Evolutionary conservation across 1,139 yeast species (phyloP).

Genomic region (Taphrina flavorubra): DNA sequence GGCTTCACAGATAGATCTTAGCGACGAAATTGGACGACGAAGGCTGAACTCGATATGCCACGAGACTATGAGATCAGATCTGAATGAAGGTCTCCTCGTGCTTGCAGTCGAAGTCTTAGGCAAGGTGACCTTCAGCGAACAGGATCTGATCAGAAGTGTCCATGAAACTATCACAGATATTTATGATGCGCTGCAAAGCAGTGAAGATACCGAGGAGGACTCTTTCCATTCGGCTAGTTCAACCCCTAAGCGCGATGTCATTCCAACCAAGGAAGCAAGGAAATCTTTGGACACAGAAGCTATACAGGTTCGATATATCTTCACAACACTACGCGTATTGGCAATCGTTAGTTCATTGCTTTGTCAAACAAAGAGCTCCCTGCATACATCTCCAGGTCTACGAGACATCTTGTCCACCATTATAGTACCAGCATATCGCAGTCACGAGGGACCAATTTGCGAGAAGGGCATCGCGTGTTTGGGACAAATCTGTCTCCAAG

Average conservation of each 20-base stretch:
- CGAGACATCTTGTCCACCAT: constrained; percentile 75
- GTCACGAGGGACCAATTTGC: constrained; percentile 65
- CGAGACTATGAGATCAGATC: constrained; percentile 50
- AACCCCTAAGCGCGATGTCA: constrained; percentile 48
- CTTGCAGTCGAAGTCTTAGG: constrained; percentile 69
- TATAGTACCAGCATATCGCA: constrained; percentile 80
- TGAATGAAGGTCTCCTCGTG: constrained; percentile 61
- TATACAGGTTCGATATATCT: constrained; percentile 50
- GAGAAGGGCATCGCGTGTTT: constrained; percentile 75
- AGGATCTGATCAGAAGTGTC: constrained; percentile 81
- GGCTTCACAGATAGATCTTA: constrained; percentile 76
- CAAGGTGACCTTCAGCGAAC: constrained; percentile 74
- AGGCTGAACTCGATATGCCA: constrained; percentile 76
- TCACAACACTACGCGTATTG: constrained; percentile 65
- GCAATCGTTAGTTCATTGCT: constrained; percentile 73
- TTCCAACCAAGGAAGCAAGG: constrained; percentile 32
- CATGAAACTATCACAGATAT: constrained; percentile 87
- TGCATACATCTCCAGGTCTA: constrained; percentile 69
- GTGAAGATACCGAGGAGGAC: constrained; percentile 49
- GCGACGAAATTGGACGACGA: constrained; percentile 91
- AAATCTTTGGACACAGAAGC: constrained; percentile 55
- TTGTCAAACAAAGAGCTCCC: constrained; percentile 66
- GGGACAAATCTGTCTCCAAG: constrained; percentile 79
- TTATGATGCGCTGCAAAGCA: constrained; percentile 64
- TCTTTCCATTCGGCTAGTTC: constrained; percentile 66